phyloP scores from a whole-genome alignment of 306 rosid genomes.

The Cajanus cajan region DNA sequence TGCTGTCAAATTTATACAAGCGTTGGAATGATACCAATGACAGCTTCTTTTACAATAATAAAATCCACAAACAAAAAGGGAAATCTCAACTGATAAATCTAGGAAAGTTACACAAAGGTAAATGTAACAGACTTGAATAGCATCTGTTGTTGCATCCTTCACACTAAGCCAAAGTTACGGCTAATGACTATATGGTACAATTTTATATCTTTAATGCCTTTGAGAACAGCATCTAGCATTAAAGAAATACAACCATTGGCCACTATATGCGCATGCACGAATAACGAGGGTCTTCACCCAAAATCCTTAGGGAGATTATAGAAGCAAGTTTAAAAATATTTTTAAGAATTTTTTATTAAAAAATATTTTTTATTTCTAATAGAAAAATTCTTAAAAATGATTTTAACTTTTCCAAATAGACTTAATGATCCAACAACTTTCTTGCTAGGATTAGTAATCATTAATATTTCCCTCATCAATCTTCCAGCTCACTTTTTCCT shows the following conservation, averaged over 20 bases:
- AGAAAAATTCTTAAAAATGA: too few relatives aligned
- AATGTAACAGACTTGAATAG: not conserved
- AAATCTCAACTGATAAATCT: not conserved
- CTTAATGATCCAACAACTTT: not conserved
- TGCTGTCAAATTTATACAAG: not conserved
- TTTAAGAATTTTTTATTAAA: too few relatives aligned
- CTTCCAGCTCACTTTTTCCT: conserved; percentile 4
- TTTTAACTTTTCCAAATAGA: too few relatives aligned
- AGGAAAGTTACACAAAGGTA: conserved; percentile 4
- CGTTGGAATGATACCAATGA: not conserved
- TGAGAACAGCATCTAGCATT: not conserved
- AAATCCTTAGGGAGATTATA: not conserved
- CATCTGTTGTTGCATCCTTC: not conserved
- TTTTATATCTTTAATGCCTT: not conserved
- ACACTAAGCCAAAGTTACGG: not conserved
- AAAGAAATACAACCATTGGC: not conserved
- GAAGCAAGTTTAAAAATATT: too few relatives aligned
- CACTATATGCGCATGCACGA: not conserved
- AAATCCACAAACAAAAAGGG: not conserved
- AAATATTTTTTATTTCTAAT: too few relatives aligned
- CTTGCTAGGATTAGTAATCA: not conserved
- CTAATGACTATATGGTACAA: not conserved
- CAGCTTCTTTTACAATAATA: not conserved
- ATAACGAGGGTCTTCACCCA: not conserved
- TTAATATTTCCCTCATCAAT: conserved; percentile 9